These are phyloP conservation scores for Cladosporium cucumerinum DNA, from an alignment of 2,329 filamentous ascomycete genomes.

Conservation along the genomic window DNA sequence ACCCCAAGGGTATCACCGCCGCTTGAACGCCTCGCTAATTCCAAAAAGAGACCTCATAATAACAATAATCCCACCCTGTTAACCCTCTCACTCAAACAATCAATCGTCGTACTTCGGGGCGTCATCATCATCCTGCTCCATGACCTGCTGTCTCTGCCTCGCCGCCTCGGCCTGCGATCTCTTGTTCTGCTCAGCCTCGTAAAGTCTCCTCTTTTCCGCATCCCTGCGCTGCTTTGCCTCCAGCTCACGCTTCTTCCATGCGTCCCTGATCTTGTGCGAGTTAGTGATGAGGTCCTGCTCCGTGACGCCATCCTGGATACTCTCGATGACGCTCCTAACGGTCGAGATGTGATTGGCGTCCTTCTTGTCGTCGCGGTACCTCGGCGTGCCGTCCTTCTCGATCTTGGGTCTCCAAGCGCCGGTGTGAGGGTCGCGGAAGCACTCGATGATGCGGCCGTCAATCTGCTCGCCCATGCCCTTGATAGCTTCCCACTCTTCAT, in stretches of 20 bases:
- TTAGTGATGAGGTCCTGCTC: constrained; percentile 73
- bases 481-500: constrained; percentile 77
- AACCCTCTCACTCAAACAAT: not conserved
- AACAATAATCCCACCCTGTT: not conserved
- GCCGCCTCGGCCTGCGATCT: constrained; percentile 20
- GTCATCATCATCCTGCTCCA: constrained; percentile 24
- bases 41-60: not conserved
- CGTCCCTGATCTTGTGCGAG: constrained; percentile 68
- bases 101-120: constrained; percentile 27
- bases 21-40: constrained; percentile 15
- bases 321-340: constrained; percentile 81
- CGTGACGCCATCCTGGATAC: constrained; percentile 80
- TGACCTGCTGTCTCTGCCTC: constrained; percentile 15
- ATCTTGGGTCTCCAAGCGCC: constrained; percentile 72
- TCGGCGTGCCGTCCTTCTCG: constrained; percentile 53
- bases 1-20: constrained; percentile 13
- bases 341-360: constrained; percentile 86
- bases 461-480: constrained; percentile 71
- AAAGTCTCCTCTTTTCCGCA: constrained; percentile 18
- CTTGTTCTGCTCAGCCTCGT: constrained; percentile 17
- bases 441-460: constrained; percentile 88
- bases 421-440: constrained; percentile 67
- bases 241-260: constrained; percentile 66
- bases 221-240: constrained; percentile 23
- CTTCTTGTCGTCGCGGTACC: constrained; percentile 88